Conservation (phyloP, 2,329 filamentous ascomycete species). For the Aspergillus ochraceus region DNA sequence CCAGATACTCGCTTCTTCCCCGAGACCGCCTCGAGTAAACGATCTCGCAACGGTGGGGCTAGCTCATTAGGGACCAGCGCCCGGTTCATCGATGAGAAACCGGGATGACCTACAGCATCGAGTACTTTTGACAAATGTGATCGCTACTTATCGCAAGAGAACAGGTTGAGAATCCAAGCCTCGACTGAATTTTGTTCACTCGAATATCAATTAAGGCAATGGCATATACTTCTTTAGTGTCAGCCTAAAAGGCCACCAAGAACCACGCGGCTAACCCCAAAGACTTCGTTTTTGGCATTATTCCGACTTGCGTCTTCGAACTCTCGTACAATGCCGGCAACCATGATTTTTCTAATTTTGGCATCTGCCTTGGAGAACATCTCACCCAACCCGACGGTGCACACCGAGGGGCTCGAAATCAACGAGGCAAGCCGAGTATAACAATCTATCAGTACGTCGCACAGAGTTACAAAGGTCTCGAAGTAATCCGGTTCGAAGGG, state of each 20-base stretch:
- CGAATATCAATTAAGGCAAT: not conserved
- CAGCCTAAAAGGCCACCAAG: constrained; percentile 75
- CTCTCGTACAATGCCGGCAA: constrained; percentile 83
- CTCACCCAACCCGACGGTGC: constrained; percentile 70
- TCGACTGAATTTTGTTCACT: no score
- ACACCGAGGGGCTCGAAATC: constrained; percentile 72
- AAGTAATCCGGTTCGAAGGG: constrained; percentile 98
- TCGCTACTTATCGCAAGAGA: not conserved
- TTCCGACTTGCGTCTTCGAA: constrained; percentile 84
- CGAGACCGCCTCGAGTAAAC: constrained; percentile 25
- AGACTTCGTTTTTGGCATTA: constrained; percentile 76
- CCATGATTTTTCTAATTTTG: constrained; percentile 81
- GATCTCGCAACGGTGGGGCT: constrained; percentile 26
- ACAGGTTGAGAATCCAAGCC: no score
- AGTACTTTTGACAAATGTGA: not conserved
- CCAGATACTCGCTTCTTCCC: not conserved
- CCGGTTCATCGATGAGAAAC: constrained; percentile 43
- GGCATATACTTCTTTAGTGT: not conserved
- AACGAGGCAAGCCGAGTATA: constrained; percentile 78
- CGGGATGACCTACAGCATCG: constrained; percentile 37
- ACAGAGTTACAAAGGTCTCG: constrained; percentile 92
- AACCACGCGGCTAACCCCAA: constrained; percentile 83
- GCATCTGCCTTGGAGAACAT: constrained; percentile 88
- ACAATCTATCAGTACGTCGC: constrained; percentile 90
- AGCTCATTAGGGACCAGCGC: constrained; percentile 37